Conservation (phyloP, 441 rosid species). For the Eruca vesicaria region DNA sequence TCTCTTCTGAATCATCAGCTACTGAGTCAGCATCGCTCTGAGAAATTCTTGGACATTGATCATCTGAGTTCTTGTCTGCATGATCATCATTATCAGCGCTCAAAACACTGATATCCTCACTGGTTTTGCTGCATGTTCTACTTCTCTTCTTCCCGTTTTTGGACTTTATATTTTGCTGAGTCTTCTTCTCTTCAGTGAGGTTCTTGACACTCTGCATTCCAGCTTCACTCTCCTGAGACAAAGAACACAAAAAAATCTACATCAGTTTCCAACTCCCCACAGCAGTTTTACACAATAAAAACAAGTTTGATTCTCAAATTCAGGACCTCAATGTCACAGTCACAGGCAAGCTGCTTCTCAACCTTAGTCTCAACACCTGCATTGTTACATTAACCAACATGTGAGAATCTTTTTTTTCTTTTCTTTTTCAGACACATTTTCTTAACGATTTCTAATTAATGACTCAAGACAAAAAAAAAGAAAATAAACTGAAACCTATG, state of each 20-base stretch:
- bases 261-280: constrained; percentile 3
- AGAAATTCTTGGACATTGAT: constrained; percentile 48
- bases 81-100: constrained; percentile 33
- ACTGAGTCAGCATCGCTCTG: constrained; percentile 39
- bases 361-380: constrained; percentile 29
- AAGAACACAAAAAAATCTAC: constrained; percentile 7
- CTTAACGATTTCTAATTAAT: not conserved
- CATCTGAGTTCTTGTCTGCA: constrained; percentile 44
- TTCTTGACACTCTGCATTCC: constrained; percentile 52
- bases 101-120: constrained; percentile 39
- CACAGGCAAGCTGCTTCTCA: constrained; percentile 12
- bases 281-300: not conserved
- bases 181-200: constrained; percentile 67
- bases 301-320: not conserved
- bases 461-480: not conserved
- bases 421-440: not conserved
- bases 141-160: constrained; percentile 34
- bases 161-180: not conserved
- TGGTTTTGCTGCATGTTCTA: constrained; percentile 44
- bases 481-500: constrained; percentile 7
- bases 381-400: constrained; percentile 8
- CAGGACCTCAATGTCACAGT: constrained; percentile 22
- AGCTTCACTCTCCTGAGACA: constrained; percentile 17
- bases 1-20: constrained; percentile 52
- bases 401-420: not conserved